Percentiles rank a stretch among this genome's conserved stretches.
phyloP scores from a whole-genome alignment of 345 rosid genomes.

The Dipteronia dyeriana region DNA sequence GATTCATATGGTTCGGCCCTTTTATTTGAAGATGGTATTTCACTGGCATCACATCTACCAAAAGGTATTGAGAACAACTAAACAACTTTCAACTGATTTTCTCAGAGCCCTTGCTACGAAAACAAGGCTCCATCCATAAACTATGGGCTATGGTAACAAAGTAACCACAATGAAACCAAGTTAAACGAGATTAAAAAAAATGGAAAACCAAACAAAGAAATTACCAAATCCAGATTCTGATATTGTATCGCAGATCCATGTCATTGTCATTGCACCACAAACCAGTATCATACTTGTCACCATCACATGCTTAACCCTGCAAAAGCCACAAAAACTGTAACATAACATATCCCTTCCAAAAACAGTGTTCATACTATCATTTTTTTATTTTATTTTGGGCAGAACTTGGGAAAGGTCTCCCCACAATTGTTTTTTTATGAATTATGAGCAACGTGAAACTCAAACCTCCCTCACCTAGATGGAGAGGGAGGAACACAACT shows the following conservation, averaged over 20 bases:
- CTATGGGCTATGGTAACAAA: background rate
- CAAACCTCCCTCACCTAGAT: background rate
- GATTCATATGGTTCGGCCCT: background rate
- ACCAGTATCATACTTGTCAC: conserved; percentile 76
- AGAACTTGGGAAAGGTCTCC: background rate
- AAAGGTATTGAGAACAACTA: background rate
- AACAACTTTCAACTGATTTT: background rate
- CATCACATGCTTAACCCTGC: conserved; percentile 85
- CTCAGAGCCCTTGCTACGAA: background rate
- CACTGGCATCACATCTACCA: background rate
- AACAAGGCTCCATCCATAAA: background rate
- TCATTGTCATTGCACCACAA: conserved; percentile 92
- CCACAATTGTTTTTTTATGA: background rate
- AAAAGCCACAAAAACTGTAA: conserved; percentile 22
- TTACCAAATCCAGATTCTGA: conserved; percentile 97
- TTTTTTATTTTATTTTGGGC: background rate
- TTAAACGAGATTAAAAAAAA: background rate
- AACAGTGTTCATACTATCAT: background rate
- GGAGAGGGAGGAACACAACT: background rate
- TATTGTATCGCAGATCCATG: conserved; percentile 95
- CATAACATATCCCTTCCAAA: background rate
- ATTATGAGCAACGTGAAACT: background rate
- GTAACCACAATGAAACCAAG: background rate
- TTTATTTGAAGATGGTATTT: background rate
- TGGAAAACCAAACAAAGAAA: conserved; percentile 11